Conservation (phyloP, 2,329 filamentous ascomycete species). For the Cytospora paraplurivora region DNA sequence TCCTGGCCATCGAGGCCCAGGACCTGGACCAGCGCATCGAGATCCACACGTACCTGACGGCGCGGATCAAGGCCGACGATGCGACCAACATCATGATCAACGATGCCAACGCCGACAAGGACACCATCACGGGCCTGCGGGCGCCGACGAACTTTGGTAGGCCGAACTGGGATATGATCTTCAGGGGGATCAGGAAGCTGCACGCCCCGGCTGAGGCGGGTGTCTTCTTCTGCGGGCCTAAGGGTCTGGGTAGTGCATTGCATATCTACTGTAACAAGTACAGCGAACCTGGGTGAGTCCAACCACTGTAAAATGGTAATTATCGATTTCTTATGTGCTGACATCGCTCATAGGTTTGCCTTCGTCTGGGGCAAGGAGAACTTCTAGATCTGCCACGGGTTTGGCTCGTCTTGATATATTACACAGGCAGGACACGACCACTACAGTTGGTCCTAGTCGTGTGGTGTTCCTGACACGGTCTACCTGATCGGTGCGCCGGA, state of each 20-base stretch:
- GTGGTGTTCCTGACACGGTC: too few species aligned
- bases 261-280: constrained; percentile 89
- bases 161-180: constrained; percentile 90
- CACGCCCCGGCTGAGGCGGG: constrained; percentile 72
- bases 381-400: constrained; percentile 49
- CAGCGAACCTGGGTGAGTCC: constrained; percentile 72
- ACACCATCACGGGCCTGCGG: constrained; percentile 80
- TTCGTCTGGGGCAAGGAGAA: constrained; percentile 73
- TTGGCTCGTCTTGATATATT: constrained; percentile 11
- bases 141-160: constrained; percentile 84
- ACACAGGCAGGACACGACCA: constrained; percentile 19
- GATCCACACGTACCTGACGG: constrained; percentile 86
- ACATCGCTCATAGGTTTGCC: constrained; percentile 52
- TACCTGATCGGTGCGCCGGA: too few species aligned
- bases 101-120: constrained; percentile 80
- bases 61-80: constrained; percentile 83
- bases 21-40: constrained; percentile 83
- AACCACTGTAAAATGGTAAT: accelerated
- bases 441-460: neutral
- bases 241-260: constrained; percentile 73
- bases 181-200: constrained; percentile 79
- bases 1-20: constrained; percentile 83
- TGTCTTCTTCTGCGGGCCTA: constrained; percentile 85
- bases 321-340: constrained; percentile 30
- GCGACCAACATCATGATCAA: constrained; percentile 94